Base-by-base conservation (phyloP, 169 alveolate species). In the Plasmodium vinckei region DNA sequence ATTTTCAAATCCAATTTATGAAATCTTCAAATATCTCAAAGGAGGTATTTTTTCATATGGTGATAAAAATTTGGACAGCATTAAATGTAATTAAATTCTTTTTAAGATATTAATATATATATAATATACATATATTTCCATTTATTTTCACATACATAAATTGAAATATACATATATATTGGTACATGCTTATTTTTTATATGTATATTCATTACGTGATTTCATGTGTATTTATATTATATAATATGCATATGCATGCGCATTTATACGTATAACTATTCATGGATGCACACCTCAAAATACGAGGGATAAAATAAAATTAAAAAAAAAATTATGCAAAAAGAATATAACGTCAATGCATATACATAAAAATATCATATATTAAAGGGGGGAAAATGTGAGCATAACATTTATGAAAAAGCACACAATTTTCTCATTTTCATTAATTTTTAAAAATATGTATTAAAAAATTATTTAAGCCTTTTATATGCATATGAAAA, bases 281-380 rank as follows among this genome's bases (percentile, higher is more conserved):
- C 51, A 42, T 51, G 72, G 23, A 49, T 77, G 61, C 57, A 27
- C 51, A 67, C 19, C 59, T 46, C 17, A 13, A 25, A 69, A 64
- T 51, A 56, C 73, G 15, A 21, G 42, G 65, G 44, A 57, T 72
- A 72, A 72, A 72, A 57, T 72, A 72, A 72, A 17, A 72, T 27
- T 57, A 47, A 72, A 25, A 72, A 72, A 72, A 72, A 72, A 72
- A 72, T 23, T 25, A 15, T 53, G 63, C 86, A 71, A 65, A 71
- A 65, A 21, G 5, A 27, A 54, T 33, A 33, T 33, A 33, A 33
- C 42, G 0, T 33, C 42, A 33, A 33, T 33, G 5, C 42, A 33
- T 33, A 33, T 27, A 27, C 39, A 27, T 27, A 27, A 33, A 33
- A 33, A 33, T 33, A 33, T 33, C 6, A 33, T 33, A 33, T 33